A percentile compares a stretch with the other conserved stretches of the same genome.
Conservation (phyloP, 176 grass and related monocot genomes). For the Musa acuminata region DNA sequence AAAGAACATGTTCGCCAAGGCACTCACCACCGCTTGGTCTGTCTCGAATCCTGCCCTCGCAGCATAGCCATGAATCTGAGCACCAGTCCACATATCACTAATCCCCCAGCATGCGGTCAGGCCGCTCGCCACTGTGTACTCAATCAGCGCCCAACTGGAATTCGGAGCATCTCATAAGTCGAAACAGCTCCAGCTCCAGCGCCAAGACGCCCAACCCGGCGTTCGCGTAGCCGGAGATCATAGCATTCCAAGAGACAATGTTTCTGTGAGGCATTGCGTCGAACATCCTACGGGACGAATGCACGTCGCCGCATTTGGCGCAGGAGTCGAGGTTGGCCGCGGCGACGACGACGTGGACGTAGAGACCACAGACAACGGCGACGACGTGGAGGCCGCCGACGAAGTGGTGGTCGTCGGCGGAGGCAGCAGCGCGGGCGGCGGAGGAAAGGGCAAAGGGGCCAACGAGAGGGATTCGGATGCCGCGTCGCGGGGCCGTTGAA, state of each 20-base stretch:
- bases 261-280: constrained; percentile 3
- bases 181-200: constrained; percentile 2
- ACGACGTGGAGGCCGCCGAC: neutral
- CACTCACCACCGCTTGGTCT: neutral
- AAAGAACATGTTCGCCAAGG: constrained; percentile 9
- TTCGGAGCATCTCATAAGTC: neutral
- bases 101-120: constrained; percentile 1
- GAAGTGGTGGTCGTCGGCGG: neutral
- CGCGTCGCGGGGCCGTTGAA: neutral
- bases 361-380: too few relatives aligned
- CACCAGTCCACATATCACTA: neutral
- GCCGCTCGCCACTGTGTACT: neutral
- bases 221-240: constrained; percentile 8
- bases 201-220: neutral
- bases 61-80: constrained; percentile 11
- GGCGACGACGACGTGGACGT: constrained; percentile 20
- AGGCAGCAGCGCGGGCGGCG: neutral
- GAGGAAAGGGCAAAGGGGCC: neutral
- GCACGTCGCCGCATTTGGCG: constrained; percentile 8
- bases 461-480: neutral
- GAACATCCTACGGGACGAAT: constrained; percentile 2
- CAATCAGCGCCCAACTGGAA: neutral
- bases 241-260: constrained; percentile 1
- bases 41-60: neutral
- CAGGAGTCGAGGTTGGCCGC: constrained; percentile 1